Evolutionary conservation across 192 early-diverging fungal species (phyloP).

Genomic region (Coemansia sp.): DNA sequence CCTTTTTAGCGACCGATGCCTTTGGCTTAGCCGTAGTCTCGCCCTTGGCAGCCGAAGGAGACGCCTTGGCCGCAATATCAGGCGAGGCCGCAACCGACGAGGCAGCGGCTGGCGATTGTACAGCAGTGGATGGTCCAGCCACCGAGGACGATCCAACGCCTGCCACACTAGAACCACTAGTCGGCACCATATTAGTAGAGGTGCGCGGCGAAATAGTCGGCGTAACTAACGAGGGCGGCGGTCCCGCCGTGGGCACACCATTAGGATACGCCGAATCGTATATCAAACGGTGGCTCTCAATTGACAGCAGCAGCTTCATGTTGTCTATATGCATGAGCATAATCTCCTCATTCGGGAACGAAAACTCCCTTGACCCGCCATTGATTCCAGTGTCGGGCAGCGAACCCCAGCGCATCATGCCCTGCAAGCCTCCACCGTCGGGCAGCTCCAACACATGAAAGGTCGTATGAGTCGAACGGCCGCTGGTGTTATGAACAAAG

Average conservation of each 20-base stretch:
- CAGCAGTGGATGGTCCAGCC: background rate
- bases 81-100: background rate
- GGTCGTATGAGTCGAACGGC: conserved; percentile 65
- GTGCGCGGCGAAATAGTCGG: conserved; percentile 17
- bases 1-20: conserved; percentile 39
- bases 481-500: conserved; percentile 59
- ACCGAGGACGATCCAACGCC: background rate
- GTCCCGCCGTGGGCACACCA: conserved; percentile 46
- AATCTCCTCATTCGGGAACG: conserved; percentile 47
- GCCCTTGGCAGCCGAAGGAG: conserved; percentile 11
- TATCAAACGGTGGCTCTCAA: conserved; percentile 57
- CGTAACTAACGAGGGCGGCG: conserved; percentile 13
- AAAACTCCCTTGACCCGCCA: conserved; percentile 67
- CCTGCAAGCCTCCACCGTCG: conserved; percentile 59
- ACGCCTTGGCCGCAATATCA: conserved; percentile 4
- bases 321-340: conserved; percentile 59
- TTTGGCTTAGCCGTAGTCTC: conserved; percentile 18
- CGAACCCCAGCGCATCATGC: conserved; percentile 71
- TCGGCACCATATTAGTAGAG: background rate
- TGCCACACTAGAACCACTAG: background rate
- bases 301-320: conserved; percentile 51
- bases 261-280: conserved; percentile 51
- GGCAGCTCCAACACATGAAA: conserved; percentile 65
- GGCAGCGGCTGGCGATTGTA: background rate
- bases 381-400: conserved; percentile 66